A percentile compares a stretch with the other conserved stretches of the same genome.
These are phyloP conservation scores for Mucor circinelloides DNA, from an alignment of 371 early-diverging fungal genomes.

Conservation along the genomic window DNA sequence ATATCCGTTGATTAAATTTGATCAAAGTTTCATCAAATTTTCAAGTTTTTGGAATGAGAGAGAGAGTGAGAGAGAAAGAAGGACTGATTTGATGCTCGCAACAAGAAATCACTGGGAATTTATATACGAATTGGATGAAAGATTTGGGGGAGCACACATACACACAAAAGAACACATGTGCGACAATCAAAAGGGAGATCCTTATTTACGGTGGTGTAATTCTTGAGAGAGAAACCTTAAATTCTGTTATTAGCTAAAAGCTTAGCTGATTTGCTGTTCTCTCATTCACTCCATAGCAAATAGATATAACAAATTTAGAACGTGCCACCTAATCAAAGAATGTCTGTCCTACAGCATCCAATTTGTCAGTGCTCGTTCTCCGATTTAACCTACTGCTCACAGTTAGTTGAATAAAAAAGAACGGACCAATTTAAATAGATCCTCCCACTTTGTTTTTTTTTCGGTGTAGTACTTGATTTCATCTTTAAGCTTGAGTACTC, in stretches of 20 bases:
- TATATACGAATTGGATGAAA: conserved; percentile 2
- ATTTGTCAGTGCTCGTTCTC: conserved; percentile 32
- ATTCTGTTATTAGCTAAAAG: conserved; percentile 13
- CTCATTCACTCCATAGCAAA: not conserved
- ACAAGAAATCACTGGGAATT: not conserved
- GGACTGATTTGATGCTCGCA: not conserved
- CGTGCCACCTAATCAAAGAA: conserved; percentile 17
- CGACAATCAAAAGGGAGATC: conserved; percentile 10
- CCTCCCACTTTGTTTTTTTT: not conserved
- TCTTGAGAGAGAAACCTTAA: not conserved
- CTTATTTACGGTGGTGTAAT: conserved; percentile 7
- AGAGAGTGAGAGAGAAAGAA: conserved; percentile 5
- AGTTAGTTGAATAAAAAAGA: not conserved
- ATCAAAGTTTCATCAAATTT: conserved; percentile 10
- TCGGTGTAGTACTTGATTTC: not conserved
- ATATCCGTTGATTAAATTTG: conserved; percentile 1
- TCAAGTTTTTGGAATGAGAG: conserved; percentile 1
- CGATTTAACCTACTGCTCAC: conserved; percentile 3
- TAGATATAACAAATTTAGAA: conserved; percentile 9
- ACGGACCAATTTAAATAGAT: not conserved
- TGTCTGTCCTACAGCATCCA: conserved; percentile 13
- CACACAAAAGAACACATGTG: not conserved
- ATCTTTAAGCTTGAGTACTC: not conserved
- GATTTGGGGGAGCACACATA: conserved; percentile 5
- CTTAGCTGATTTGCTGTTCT: not conserved